Base-by-base conservation (phyloP, 1,284 basidiomycete genomes). In the Cutaneotrichosporon dermatis region DNA sequence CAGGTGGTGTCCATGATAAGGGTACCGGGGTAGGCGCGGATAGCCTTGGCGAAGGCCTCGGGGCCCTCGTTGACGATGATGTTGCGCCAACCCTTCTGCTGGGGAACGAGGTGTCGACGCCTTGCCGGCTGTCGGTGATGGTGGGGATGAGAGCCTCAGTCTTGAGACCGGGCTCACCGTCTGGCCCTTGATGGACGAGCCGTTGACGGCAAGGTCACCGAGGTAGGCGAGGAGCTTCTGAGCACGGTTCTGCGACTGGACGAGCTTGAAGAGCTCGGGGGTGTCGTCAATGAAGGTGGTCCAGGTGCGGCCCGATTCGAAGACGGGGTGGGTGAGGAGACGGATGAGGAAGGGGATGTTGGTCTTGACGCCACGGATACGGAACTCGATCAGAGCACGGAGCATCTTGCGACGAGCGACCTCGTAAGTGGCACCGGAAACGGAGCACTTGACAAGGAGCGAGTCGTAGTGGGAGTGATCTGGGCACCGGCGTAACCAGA, bases 391-490 rank as follows among this genome's bases (percentile, higher is more conserved):
- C 16, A 99, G 85, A 37, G 96, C 93, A 73, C 96, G 90, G 57
- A 99, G 86, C 94, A 98, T 99, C 84, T 99, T 99, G 69, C 96
- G 85, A 61, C 96, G 88, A 36, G 96, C 95, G 56, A 99, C 94
- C 76, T 99, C 96, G 75, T 98, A 99, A 2, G 94, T 98, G 13
- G 95, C 93, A 54, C 96, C 96, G 66, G 89, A 93, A 64, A 96
- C 94, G 51, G 88, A 89, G 74, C 92, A 92, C 81, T 99, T 99
- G 75, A 99, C 96, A 55, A 99, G 84, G 76, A 99, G 83, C 71
- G 92, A 95, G 81, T 99, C 96, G 77, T 99, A 99, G 80, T 99
- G 94, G 95, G 95, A 51, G 96, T 99, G 78, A 99, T 99, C 80
- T 99, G 96, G 48, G 96, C 96, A 61, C 96, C 96, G 59, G 96